These are phyloP conservation scores for Fusarium fujikuroi DNA, from an alignment of 2,329 filamentous ascomycete genomes.

Conservation along the genomic window DNA sequence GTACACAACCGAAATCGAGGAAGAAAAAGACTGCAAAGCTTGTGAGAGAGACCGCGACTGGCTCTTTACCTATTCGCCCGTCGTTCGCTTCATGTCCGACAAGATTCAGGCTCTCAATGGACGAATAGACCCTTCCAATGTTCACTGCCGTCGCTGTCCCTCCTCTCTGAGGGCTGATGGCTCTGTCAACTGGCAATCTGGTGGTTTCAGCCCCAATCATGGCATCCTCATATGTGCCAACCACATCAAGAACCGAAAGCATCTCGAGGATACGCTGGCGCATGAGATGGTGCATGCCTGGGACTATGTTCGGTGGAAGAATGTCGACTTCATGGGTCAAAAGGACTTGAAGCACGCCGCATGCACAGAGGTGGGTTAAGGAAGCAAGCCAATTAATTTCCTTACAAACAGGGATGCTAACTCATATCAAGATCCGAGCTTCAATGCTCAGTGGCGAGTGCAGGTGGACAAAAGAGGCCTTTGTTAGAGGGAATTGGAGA, in stretches of 20 bases:
- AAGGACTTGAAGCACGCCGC: conserved; percentile 87
- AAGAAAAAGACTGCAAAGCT: conserved; percentile 79
- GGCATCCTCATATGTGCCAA: conserved; percentile 96
- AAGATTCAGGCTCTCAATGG: conserved; percentile 85
- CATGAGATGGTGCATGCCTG: conserved; percentile 99
- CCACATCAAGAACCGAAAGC: conserved; percentile 80
- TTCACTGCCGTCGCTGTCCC: conserved; percentile 84
- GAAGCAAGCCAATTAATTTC: background rate
- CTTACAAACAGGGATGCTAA: background rate
- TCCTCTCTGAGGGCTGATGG: conserved; percentile 66
- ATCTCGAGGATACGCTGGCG: conserved; percentile 91
- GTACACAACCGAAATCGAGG: conserved; percentile 78
- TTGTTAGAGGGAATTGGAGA: conserved; percentile 85
- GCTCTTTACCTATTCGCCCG: conserved; percentile 84
- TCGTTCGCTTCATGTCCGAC: conserved; percentile 86
- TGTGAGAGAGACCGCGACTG: conserved; percentile 88
- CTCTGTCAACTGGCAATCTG: conserved; percentile 72
- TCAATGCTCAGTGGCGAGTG: conserved; percentile 95
- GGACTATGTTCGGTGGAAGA: conserved; percentile 89
- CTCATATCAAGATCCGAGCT: conserved; percentile 77
- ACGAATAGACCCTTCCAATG: conserved; percentile 76
- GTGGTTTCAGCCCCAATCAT: conserved; percentile 86
- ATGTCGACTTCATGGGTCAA: conserved; percentile 76
- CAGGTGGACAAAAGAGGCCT: conserved; percentile 86
- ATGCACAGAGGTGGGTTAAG: conserved; percentile 83